These are phyloP conservation scores for Agrocybe chaxingu DNA, from an alignment of 768 basidiomycete genomes.

Conservation along the genomic window DNA sequence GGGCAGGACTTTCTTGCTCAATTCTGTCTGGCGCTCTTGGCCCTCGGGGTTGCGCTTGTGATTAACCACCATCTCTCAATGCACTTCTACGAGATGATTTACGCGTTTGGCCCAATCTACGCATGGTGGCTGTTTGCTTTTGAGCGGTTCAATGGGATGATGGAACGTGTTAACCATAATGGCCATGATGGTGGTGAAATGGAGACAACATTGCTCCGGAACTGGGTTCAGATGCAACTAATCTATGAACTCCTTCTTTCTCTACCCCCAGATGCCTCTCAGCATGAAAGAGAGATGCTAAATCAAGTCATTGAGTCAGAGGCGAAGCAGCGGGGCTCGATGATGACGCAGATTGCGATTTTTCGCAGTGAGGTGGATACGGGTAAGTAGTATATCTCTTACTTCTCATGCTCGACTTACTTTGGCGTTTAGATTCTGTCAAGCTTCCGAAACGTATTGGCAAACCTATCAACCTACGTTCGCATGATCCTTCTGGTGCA, in stretches of 20 bases:
- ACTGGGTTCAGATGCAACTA: conserved; percentile 26
- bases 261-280: conserved; percentile 12
- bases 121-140: conserved; percentile 33
- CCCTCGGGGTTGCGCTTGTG: conserved; percentile 11
- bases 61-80: conserved; percentile 28
- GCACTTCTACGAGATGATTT: conserved; percentile 21
- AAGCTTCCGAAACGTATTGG: too few species aligned
- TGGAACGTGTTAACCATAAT: conserved; percentile 28
- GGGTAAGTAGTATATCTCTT: background rate
- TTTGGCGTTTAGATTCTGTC: too few species aligned
- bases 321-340: conserved; percentile 10
- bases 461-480: too few species aligned
- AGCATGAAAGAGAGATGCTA: conserved; percentile 8
- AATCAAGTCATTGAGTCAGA: conserved; percentile 12
- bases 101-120: conserved; percentile 27
- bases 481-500: too few species aligned
- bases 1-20: conserved; percentile 20
- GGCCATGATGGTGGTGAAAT: conserved; percentile 25
- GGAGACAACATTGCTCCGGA: conserved; percentile 24
- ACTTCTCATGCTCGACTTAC: too few species aligned
- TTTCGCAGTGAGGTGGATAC: conserved; percentile 15
- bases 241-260: conserved; percentile 19
- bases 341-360: conserved; percentile 20
- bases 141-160: conserved; percentile 30
- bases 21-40: conserved; percentile 12